These are phyloP conservation scores for Wickerhamiella vanderwaltii DNA, from an alignment of 805 yeast species.

Conservation along the genomic window DNA sequence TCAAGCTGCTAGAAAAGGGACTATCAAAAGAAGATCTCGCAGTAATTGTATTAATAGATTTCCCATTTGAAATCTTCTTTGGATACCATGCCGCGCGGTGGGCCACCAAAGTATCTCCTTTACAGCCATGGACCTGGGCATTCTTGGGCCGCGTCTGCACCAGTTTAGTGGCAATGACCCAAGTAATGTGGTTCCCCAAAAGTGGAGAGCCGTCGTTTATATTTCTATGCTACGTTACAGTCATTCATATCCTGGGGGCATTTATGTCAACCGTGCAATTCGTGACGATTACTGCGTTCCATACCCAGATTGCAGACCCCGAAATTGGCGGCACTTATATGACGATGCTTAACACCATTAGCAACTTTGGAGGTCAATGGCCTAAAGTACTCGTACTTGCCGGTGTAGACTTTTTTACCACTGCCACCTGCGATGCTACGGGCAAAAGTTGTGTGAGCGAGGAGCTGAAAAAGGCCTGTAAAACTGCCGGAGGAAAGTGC, in stretches of 20 bases:
- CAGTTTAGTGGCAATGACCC: slow-evolving; percentile 61
- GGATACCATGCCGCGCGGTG: slow-evolving; percentile 94
- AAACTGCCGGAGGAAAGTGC: slow-evolving; percentile 44
- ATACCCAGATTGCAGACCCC: slow-evolving; percentile 92
- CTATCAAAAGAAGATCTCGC: slow-evolving; percentile 88
- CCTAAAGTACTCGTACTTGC: slow-evolving; percentile 71
- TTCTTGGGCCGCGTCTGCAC: slow-evolving; percentile 69
- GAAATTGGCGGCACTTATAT: slow-evolving; percentile 93
- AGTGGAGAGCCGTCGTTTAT: slow-evolving; percentile 34
- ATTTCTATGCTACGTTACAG: slow-evolving; percentile 59
- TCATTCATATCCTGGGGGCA: slow-evolving; percentile 74
- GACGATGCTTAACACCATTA: slow-evolving; percentile 86
- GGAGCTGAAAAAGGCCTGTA: slow-evolving; percentile 39
- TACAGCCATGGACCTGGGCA: slow-evolving; percentile 83
- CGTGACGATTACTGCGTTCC: slow-evolving; percentile 89
- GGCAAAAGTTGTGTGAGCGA: slow-evolving; percentile 29
- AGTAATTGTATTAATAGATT: slow-evolving; percentile 81
- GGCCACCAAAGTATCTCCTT: slow-evolving; percentile 59
- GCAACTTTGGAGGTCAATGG: slow-evolving; percentile 97
- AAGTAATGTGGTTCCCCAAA: slow-evolving; percentile 61
- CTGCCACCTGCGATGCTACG: slow-evolving; percentile 39
- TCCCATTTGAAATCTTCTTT: slow-evolving; percentile 89
- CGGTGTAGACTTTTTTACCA: slow-evolving; percentile 69
- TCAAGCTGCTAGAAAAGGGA: slow-evolving; percentile 82
- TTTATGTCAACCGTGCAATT: slow-evolving; percentile 93